A percentile compares a stretch with the other conserved stretches of the same genome.
These are phyloP conservation scores for Melanopsichium pennsylvanicum DNA, from an alignment of 1,284 basidiomycete genomes.

Conservation along the genomic window DNA sequence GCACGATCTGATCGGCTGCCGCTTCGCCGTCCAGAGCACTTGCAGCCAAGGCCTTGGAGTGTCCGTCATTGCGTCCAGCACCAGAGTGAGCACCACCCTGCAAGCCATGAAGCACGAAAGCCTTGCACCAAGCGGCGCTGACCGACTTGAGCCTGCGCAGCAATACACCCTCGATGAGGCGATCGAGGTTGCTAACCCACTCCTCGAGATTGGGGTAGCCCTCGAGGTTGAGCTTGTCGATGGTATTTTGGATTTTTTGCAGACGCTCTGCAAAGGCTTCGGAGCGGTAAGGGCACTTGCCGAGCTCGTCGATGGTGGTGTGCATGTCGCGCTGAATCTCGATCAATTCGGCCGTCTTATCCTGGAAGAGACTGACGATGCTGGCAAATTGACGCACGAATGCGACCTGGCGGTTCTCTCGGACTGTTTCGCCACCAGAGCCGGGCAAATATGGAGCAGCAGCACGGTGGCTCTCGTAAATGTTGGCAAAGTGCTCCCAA, in stretches of 20 bases:
- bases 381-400: constrained; percentile 95
- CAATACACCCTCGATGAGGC: constrained; percentile 82
- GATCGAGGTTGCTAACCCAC: constrained; percentile 90
- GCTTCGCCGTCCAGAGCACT: constrained; percentile 6
- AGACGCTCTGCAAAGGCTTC: constrained; percentile 83
- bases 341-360: constrained; percentile 92
- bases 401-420: constrained; percentile 84
- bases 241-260: constrained; percentile 83
- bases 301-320: constrained; percentile 76
- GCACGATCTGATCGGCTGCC: constrained; percentile 29
- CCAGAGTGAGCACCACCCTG: constrained; percentile 7
- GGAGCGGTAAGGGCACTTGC: constrained; percentile 81
- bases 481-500: constrained; percentile 84
- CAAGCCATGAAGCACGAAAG: constrained; percentile 70
- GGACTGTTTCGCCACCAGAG: constrained; percentile 37
- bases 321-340: constrained; percentile 87
- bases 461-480: constrained; percentile 70
- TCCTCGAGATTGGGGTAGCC: constrained; percentile 97
- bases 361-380: constrained; percentile 78
- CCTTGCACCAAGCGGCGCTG: constrained; percentile 84
- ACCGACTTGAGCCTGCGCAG: constrained; percentile 80
- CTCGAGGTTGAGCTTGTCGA: constrained; percentile 92
- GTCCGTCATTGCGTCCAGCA: constrained; percentile 8
- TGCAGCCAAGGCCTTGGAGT: constrained; percentile 9
- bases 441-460: constrained; percentile 65